A percentile compares a stretch with the other conserved stretches of the same genome.
phyloP scores from a whole-genome alignment of 192 early-diverging fungal species.

The Kappamyces sp. region DNA sequence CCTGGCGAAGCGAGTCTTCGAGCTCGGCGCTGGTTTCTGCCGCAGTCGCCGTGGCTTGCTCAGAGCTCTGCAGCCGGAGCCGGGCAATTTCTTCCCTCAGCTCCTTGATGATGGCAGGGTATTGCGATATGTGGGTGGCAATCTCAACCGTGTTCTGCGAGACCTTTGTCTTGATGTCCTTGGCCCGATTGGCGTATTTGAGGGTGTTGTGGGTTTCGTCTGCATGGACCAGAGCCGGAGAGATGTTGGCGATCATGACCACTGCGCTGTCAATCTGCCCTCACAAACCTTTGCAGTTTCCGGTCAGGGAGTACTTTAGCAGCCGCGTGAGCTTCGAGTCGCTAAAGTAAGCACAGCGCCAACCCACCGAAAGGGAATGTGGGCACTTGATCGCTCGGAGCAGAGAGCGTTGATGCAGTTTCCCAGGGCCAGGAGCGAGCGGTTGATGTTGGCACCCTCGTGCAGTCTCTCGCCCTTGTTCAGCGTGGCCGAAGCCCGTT shows the following conservation, averaged over 20 bases:
- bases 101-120: constrained; percentile 28
- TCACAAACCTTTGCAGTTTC: constrained; percentile 41
- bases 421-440: constrained; percentile 63
- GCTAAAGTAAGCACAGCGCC: constrained; percentile 26
- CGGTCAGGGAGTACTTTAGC: constrained; percentile 55
- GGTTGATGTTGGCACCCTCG: constrained; percentile 77
- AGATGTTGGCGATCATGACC: constrained; percentile 60
- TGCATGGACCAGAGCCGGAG: constrained; percentile 45
- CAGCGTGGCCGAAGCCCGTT: constrained; percentile 39
- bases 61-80: neutral
- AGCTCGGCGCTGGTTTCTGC: neutral
- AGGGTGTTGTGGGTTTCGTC: constrained; percentile 63
- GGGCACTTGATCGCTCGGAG: constrained; percentile 36
- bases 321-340: constrained; percentile 74
- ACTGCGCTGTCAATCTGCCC: constrained; percentile 14
- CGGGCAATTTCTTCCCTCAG: constrained; percentile 29
- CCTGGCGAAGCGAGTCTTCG: too few species aligned
- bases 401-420: constrained; percentile 75
- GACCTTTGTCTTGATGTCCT: constrained; percentile 52
- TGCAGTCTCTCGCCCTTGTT: constrained; percentile 56
- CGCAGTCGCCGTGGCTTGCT: neutral
- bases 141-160: constrained; percentile 35
- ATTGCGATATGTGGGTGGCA: constrained; percentile 28
- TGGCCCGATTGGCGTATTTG: constrained; percentile 61
- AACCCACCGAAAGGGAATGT: constrained; percentile 55